Evolutionary conservation across 2,329 filamentous ascomycete species (phyloP), one percentile per base, ranked within the genome.

Genomic region (Penicillium sp.): DNA sequence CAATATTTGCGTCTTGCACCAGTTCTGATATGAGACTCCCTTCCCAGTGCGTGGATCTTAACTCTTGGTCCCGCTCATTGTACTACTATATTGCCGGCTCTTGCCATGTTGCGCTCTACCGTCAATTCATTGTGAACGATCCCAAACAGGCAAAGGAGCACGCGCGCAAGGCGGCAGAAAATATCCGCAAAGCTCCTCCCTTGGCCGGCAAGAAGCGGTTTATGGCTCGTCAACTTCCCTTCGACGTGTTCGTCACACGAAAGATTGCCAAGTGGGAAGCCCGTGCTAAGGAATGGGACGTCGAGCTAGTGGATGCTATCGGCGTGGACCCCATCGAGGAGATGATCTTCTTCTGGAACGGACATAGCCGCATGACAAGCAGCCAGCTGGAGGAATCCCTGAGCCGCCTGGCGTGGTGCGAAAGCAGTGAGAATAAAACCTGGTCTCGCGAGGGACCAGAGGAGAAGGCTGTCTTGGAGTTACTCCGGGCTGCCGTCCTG

Each of bases 291-390:
- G 82, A 85, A 50, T 85, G 88, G 76, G 82, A 84, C 1, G 78
- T 92, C 35, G 85, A 89, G 53, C 81, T 97, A 3, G 85, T 90
- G 1, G 94, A 98, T 69, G 93, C 91, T 0, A 83, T 96, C 9
- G 93, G 93, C 0, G 84, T 91, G 3, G 91, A 89, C 62, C 95
- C 95, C 0, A 82, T 92, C 0, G 87, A 93, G 71, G 95, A 98
- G 80, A 96, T 98, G 90, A 89, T 91, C 13, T 96, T 94, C 75
- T 88, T 98, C 70, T 98, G 93, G 93, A 93, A 92, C 72, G 94
- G 93, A 0, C 88, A 87, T 69, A 94, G 91, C 77, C 88, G 92
- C 58, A 96, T 97, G 91, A 82, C 85, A 2, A 70, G 79, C 0
- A 79, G 80, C 0, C 86, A 94, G 62, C 81, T 97, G 15, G 81